phyloP scores from a whole-genome alignment of 768 basidiomycete genomes.

The Pholiota microspora region DNA sequence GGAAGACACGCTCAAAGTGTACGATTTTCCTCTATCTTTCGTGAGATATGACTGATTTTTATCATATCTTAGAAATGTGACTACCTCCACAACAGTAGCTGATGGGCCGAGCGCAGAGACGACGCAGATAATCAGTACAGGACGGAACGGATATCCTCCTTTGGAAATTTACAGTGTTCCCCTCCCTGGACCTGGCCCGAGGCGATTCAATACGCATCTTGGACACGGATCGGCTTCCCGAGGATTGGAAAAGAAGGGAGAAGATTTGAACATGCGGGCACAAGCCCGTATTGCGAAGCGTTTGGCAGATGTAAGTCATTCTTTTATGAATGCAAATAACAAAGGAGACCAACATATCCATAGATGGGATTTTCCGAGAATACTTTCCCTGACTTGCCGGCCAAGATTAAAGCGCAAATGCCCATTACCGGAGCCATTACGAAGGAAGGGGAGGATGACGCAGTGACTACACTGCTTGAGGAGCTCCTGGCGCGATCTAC shows the following conservation, averaged over 20 bases:
- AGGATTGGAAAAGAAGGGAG: constrained; percentile 25
- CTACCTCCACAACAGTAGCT: neutral
- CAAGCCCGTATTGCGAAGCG: constrained; percentile 46
- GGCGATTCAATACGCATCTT: constrained; percentile 8
- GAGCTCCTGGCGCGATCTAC: too few species aligned
- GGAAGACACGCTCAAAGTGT: constrained; percentile 8
- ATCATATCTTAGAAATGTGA: neutral
- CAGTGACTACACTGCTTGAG: too few species aligned
- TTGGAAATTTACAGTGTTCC: constrained; percentile 65
- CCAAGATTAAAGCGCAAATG: constrained; percentile 37
- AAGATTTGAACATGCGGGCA: constrained; percentile 34
- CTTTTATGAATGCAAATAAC: neutral
- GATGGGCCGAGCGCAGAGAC: constrained; percentile 5
- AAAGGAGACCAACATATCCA: constrained; percentile 9
- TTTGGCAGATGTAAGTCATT: neutral
- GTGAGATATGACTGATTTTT: neutral
- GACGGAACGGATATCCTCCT: constrained; percentile 57
- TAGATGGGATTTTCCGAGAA: constrained; percentile 77
- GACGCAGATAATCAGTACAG: constrained; percentile 54
- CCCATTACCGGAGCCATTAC: too few species aligned
- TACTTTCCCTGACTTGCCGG: constrained; percentile 49
- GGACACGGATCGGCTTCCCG: constrained; percentile 15
- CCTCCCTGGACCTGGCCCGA: constrained; percentile 32
- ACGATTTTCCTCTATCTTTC: neutral
- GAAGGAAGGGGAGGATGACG: too few species aligned